phyloP scores from a whole-genome alignment of 306 rosid species.

The Vigna angularis region DNA sequence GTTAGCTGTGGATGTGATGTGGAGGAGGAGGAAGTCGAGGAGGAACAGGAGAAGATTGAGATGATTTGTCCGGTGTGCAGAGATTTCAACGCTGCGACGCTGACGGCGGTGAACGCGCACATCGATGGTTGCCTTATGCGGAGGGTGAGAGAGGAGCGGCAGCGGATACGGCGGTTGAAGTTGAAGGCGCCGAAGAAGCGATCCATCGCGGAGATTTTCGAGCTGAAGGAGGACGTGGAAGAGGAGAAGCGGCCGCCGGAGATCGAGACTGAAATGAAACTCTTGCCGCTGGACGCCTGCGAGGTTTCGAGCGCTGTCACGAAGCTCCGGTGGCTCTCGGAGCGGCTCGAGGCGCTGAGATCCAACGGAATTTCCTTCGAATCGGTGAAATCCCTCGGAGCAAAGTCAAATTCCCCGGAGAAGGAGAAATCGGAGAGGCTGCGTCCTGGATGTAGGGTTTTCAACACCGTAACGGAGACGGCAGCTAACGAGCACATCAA shows the following conservation, averaged over 20 bases:
- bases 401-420: conserved; percentile 3
- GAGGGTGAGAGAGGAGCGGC: conserved; percentile 47
- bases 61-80: conserved; percentile 71
- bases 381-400: conserved; percentile 11
- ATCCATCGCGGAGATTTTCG: conserved; percentile 76
- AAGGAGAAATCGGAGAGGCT: conserved; percentile 57
- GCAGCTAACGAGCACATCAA: conserved; percentile 63
- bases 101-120: conserved; percentile 64
- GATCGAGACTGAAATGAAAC: neutral
- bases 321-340: conserved; percentile 71
- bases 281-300: conserved; percentile 36
- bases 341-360: conserved; percentile 53
- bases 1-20: neutral
- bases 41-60: conserved; percentile 45
- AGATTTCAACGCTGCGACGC: conserved; percentile 57
- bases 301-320: conserved; percentile 56
- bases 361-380: conserved; percentile 41
- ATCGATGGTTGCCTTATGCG: conserved; percentile 60
- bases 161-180: conserved; percentile 46
- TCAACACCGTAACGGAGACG: conserved; percentile 52
- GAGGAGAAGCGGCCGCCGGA: neutral
- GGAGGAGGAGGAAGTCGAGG: neutral
- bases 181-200: conserved; percentile 60
- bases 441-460: conserved; percentile 64
- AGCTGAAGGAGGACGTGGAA: neutral